Percentiles rank a stretch among this genome's conserved stretches.
Evolutionary conservation across 495 filamentous ascomycete genomes (phyloP).

Genomic region (Penicillium manginii): DNA sequence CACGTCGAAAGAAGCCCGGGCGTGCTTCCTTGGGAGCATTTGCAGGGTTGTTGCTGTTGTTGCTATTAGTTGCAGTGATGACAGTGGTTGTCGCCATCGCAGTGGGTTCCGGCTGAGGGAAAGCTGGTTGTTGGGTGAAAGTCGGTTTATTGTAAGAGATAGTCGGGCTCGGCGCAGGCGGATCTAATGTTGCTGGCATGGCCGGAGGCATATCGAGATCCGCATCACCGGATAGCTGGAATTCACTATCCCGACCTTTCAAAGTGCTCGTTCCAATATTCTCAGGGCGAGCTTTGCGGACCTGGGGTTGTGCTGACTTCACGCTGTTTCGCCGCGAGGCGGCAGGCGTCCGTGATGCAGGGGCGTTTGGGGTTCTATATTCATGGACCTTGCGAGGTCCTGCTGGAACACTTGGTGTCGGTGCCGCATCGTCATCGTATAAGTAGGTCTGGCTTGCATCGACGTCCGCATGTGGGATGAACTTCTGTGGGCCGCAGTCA

Average conservation of each 20-base stretch:
- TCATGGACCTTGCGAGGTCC: conserved; percentile 64
- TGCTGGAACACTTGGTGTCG: conserved; percentile 81
- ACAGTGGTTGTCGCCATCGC: conserved; percentile 21
- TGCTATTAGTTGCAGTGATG: conserved; percentile 11
- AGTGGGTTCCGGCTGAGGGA: conserved; percentile 37
- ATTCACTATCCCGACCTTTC: conserved; percentile 34
- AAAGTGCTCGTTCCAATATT: conserved; percentile 45
- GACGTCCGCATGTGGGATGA: conserved; percentile 32
- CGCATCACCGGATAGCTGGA: conserved; percentile 29
- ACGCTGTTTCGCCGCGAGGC: conserved; percentile 62
- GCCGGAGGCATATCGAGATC: conserved; percentile 38
- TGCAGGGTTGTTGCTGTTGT: conserved; percentile 2
- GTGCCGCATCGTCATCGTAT: conserved; percentile 78
- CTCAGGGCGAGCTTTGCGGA: conserved; percentile 39
- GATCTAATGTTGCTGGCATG: conserved; percentile 39
- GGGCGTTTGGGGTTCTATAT: conserved; percentile 46
- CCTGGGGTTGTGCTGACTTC: conserved; percentile 57
- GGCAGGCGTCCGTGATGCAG: conserved; percentile 47
- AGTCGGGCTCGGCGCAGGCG: conserved; percentile 55
- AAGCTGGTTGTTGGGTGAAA: conserved; percentile 36
- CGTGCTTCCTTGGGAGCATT: conserved; percentile 59
- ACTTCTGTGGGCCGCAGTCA: conserved; percentile 60
- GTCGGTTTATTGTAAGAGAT: conserved; percentile 56
- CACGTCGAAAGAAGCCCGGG: conserved; percentile 88
- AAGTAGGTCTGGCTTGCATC: conserved; percentile 28